Evolutionary conservation across 495 filamentous ascomycete genomes (phyloP).

Genomic region (Arthonia radiata): DNA sequence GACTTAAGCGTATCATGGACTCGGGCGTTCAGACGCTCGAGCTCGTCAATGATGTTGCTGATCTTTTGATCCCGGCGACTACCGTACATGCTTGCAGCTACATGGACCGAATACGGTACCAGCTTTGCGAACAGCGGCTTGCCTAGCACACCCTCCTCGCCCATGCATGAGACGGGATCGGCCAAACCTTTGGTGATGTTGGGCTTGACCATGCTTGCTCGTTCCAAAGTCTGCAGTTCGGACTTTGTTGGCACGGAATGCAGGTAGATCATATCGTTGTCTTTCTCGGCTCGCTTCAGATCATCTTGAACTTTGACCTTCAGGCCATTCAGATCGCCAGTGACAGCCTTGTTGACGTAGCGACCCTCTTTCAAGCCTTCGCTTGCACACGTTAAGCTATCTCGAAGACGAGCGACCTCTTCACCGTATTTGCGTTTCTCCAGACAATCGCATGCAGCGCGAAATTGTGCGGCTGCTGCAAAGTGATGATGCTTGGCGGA

Average conservation of each 20-base stretch:
- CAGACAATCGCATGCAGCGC: constrained; percentile 77
- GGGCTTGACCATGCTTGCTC: constrained; percentile 67
- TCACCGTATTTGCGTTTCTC: constrained; percentile 92
- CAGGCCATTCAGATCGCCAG: constrained; percentile 60
- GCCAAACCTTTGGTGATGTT: constrained; percentile 64
- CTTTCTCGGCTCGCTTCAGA: constrained; percentile 78
- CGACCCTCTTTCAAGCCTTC: constrained; percentile 67
- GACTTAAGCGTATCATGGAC: constrained; percentile 55
- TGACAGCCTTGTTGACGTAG: constrained; percentile 64
- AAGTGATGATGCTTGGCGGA: constrained; percentile 95
- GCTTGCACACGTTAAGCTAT: constrained; percentile 59
- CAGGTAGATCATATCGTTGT: constrained; percentile 88
- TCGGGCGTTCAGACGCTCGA: constrained; percentile 58
- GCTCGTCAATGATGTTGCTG: constrained; percentile 64
- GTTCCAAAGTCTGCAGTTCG: constrained; percentile 61
- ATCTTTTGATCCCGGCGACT: constrained; percentile 72
- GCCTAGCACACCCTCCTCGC: constrained; percentile 55
- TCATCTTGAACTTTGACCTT: constrained; percentile 67
- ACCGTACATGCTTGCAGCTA: constrained; percentile 86
- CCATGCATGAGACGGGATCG: constrained; percentile 52
- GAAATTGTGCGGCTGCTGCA: constrained; percentile 82
- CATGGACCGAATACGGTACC: constrained; percentile 85
- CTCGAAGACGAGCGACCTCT: constrained; percentile 67
- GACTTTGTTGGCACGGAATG: constrained; percentile 68
- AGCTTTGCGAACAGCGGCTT: constrained; percentile 71